These are phyloP conservation scores for Closterium sp. DNA, from an alignment of 139 green algal genomes.

Conservation along the genomic window DNA sequence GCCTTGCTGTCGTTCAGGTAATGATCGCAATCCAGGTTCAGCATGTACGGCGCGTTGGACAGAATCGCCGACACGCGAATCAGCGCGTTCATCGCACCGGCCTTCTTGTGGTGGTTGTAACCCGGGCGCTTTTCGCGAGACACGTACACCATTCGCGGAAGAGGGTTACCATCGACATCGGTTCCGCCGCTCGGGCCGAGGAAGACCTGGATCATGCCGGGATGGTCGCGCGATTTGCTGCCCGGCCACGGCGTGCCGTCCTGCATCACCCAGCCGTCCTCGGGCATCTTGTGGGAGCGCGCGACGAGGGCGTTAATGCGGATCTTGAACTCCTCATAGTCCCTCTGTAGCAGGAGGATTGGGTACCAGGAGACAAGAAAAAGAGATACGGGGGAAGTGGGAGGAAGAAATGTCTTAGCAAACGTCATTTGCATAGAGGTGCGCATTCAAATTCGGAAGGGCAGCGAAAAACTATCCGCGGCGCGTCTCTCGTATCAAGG, in stretches of 20 bases:
- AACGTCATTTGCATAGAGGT: too few species aligned
- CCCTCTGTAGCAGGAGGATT: neutral
- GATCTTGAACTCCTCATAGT: slow-evolving; percentile 40
- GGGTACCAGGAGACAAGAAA: too few species aligned
- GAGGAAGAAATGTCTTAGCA: too few species aligned
- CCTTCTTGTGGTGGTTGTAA: slow-evolving; percentile 50
- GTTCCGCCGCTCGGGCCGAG: slow-evolving; percentile 6
- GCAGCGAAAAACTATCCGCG: too few species aligned
- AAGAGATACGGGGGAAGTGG: too few species aligned
- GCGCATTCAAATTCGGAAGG: too few species aligned
- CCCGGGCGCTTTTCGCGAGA: slow-evolving; percentile 39
- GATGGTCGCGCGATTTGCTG: slow-evolving; percentile 33
- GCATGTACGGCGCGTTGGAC: slow-evolving; percentile 40
- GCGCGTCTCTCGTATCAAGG: too few species aligned
- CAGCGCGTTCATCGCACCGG: slow-evolving; percentile 40
- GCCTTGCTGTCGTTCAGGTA: slow-evolving; percentile 46
- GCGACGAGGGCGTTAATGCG: slow-evolving; percentile 31
- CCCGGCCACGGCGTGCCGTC: slow-evolving; percentile 34
- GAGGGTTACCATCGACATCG: slow-evolving; percentile 4
- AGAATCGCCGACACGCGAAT: slow-evolving; percentile 31
- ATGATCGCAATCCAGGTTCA: slow-evolving; percentile 50
- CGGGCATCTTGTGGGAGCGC: neutral
- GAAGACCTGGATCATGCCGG: slow-evolving; percentile 49
- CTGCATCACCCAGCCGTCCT: slow-evolving; percentile 26
- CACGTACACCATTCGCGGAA: slow-evolving; percentile 44